Evolutionary conservation across 345 rosid genomes (phyloP).

Genomic region (Turritis glabra): DNA sequence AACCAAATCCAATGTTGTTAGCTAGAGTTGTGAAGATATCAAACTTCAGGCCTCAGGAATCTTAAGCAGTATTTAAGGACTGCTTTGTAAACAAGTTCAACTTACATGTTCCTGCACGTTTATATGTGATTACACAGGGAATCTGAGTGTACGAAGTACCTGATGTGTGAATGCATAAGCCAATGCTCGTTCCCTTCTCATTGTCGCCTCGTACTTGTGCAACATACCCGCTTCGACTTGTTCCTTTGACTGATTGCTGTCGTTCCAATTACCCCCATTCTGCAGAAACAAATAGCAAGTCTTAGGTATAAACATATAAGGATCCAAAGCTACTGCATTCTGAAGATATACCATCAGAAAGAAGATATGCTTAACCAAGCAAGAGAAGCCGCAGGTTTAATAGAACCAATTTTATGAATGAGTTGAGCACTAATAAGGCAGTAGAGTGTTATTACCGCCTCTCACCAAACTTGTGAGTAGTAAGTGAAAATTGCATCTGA

Average conservation of each 20-base stretch:
- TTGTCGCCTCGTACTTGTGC: conserved; percentile 74
- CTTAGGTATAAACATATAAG: neutral
- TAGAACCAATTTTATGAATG: neutral
- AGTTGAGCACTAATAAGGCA: neutral
- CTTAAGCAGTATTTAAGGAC: neutral
- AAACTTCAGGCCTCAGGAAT: neutral
- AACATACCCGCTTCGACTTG: conserved; percentile 72
- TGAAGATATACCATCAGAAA: neutral
- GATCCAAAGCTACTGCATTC: neutral
- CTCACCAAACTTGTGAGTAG: neutral
- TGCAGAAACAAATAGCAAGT: conserved; percentile 26
- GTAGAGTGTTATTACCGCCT: neutral
- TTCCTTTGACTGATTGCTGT: conserved; percentile 81
- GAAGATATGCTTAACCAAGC: neutral
- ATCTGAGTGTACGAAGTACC: conserved; percentile 45
- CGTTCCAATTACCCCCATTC: conserved; percentile 89
- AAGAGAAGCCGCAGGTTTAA: neutral
- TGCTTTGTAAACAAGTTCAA: neutral
- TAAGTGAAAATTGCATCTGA: neutral
- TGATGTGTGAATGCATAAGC: conserved; percentile 91
- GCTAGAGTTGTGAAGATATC: neutral
- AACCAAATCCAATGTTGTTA: neutral
- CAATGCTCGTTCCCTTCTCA: conserved; percentile 92
- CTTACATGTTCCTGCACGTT: neutral
- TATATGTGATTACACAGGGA: neutral